Base-by-base conservation (phyloP, 805 yeast genomes). In the Wickerhamiella parazyma region DNA sequence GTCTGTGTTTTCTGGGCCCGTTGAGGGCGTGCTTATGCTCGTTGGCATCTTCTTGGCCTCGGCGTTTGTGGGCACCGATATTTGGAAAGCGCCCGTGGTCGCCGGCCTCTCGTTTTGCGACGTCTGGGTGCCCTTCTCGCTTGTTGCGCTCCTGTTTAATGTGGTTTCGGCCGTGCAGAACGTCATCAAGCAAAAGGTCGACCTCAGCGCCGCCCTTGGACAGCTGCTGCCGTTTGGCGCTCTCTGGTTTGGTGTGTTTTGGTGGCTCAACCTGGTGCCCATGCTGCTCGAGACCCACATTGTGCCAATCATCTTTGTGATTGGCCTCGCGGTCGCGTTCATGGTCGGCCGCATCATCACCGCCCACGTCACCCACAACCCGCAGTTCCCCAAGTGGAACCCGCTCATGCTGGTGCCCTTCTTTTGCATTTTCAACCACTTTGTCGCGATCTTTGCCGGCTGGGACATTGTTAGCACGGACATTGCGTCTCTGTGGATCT, bases 281-380 rank as follows among this genome's bases (percentile, higher is more conserved):
- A 39, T 39, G 7, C 63, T 64, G 19, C 58, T 72, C 16, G 36
- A 44, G 33, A 48, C 62, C 22, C 55, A 53, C 34, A 51, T 57
- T 4, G 58, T 81, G 29, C 80, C 93, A 14, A 68, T 80, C 51
- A 64, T 78, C 18, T 56, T 80, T 38, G 72, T 84, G 11, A 72
- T 82, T 51, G 95, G 94, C 1, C 67, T 77, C 17, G 69, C 81
- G 1, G 63, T 80, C 51, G 95, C 97, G 0, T 80, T 82, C 55
- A 68, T 75, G 3, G 96, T 89, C n/a, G 96, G 96, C 4, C 74
- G 91, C 57, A 84, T 87, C 49, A 87, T 87, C 55, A 68, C 80
- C 45, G 87, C 84, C 2, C 97, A 87, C 60, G 72, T 89, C 51
- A 83, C 95, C 0, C 64, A 71, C 41, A 94, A 82, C 58, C 57